A percentile compares a stretch with the other conserved stretches of the same genome.
Conservation (phyloP, 345 rosid species). For the Lenwebbia sp. region DNA sequence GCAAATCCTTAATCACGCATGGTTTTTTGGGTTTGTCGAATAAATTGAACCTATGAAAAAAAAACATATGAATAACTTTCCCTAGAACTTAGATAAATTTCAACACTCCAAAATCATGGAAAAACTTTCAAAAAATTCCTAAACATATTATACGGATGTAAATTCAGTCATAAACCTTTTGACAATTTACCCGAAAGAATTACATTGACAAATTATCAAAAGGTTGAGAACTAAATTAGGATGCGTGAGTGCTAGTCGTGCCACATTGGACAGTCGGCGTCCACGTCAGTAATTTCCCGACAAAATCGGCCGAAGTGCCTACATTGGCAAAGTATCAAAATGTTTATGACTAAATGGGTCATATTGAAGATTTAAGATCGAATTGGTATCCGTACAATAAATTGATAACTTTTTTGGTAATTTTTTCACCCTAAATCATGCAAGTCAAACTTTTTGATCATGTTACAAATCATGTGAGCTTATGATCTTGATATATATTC, state of each 20-base stretch:
- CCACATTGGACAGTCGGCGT: fast-evolving
- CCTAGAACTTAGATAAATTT: not conserved
- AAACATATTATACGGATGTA: not conserved
- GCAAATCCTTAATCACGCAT: not conserved
- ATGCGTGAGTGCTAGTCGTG: fast-evolving
- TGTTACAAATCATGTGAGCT: not conserved
- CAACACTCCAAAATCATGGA: not conserved
- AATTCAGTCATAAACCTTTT: fast-evolving
- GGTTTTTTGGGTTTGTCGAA: not conserved
- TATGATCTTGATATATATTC: not conserved
- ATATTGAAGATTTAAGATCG: not conserved
- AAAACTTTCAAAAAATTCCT: not conserved
- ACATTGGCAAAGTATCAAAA: not conserved
- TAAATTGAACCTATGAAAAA: not conserved
- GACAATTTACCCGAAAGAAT: not conserved
- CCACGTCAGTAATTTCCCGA: fast-evolving
- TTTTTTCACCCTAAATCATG: not conserved
- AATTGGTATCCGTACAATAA: fast-evolving
- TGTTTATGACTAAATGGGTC: fast-evolving
- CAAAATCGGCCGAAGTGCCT: fast-evolving
- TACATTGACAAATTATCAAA: not conserved
- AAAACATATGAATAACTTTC: not conserved
- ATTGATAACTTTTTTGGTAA: not conserved
- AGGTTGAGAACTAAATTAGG: fast-evolving
- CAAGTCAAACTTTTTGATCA: not conserved